phyloP scores from a whole-genome alignment of 2,329 filamentous ascomycete genomes.

The Pseudomassariella vexata region DNA sequence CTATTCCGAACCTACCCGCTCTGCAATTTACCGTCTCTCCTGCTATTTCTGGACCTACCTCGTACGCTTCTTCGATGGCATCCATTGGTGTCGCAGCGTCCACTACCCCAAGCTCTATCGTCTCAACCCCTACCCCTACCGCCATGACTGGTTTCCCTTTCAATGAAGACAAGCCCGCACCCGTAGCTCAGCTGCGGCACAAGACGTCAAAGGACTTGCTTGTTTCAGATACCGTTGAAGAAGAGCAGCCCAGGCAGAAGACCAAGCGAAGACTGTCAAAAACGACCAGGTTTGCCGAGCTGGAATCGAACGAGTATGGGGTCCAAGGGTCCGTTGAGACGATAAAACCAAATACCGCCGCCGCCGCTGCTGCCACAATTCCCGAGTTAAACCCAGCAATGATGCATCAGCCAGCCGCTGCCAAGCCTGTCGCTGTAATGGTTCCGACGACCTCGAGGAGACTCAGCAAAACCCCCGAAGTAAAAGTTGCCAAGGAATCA shows the following conservation, averaged over 20 bases:
- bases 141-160: slow-evolving; percentile 1
- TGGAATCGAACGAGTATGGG: too few species aligned
- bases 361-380: too few species aligned
- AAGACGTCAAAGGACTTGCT: too few species aligned
- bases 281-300: not conserved
- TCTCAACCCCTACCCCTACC: slow-evolving; percentile 10
- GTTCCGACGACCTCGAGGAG: not conserved
- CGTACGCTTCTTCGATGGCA: slow-evolving; percentile 16
- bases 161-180: not conserved
- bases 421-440: too few species aligned
- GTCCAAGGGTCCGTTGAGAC: too few species aligned
- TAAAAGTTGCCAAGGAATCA: not conserved
- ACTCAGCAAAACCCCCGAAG: not conserved
- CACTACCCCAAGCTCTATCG: slow-evolving; percentile 13
- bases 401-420: too few species aligned
- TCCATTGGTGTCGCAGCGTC: slow-evolving; percentile 21
- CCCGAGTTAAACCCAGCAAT: too few species aligned
- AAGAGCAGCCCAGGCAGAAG: not conserved
- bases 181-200: not conserved
- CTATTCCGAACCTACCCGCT: slow-evolving; percentile 7
- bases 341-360: too few species aligned
- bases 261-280: not conserved
- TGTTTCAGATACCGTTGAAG: not conserved
- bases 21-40: slow-evolving; percentile 5
- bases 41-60: slow-evolving; percentile 7